Evolutionary conservation across 2,329 filamentous ascomycete species (phyloP).

Genomic region (Fusarium xylarioides): DNA sequence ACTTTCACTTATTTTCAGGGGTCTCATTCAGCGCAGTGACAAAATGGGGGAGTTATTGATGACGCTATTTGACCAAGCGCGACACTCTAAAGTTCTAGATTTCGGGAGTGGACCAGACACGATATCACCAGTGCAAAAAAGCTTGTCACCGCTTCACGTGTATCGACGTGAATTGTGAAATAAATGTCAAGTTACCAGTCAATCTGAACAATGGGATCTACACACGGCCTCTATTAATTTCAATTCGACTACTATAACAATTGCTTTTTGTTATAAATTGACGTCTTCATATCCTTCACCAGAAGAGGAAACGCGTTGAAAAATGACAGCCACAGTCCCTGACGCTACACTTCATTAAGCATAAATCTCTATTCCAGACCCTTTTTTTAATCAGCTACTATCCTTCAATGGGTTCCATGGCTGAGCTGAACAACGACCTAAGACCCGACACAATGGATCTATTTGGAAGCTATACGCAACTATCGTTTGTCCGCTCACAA

Average conservation of each 20-base stretch:
- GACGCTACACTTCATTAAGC: not conserved
- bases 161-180: rapidly evolving
- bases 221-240: rapidly evolving
- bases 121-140: rapidly evolving
- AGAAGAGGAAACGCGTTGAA: not conserved
- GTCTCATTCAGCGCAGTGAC: not conserved
- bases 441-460: not conserved
- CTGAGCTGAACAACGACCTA: not conserved
- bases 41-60: not conserved
- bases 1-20: not conserved
- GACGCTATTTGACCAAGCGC: not conserved
- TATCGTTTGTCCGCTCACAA: not conserved
- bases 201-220: rapidly evolving
- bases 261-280: not conserved
- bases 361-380: not conserved
- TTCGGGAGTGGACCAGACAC: not conserved
- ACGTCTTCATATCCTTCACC: rapidly evolving
- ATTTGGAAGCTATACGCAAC: not conserved
- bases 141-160: rapidly evolving
- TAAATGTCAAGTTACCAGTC: rapidly evolving
- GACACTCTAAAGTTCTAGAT: not conserved
- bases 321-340: not conserved
- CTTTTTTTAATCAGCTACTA: not conserved
- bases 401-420: not conserved
- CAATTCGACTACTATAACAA: rapidly evolving